phyloP scores from a whole-genome alignment of 176 grass and related monocot species.

The Otatea glauca region DNA sequence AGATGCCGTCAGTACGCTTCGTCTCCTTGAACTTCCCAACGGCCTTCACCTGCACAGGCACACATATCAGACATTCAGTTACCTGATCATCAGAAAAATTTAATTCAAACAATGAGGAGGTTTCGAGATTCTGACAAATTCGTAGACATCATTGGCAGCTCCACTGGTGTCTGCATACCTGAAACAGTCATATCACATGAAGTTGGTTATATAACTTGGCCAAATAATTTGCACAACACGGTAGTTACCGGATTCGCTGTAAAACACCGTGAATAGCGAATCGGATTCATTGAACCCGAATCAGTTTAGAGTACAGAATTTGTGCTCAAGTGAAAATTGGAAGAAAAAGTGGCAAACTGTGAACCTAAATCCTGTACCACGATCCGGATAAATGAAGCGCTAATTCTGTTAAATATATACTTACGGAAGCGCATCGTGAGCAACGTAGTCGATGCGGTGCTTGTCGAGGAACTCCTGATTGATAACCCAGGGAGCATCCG shows the following conservation, averaged over 20 bases:
- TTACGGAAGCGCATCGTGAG: conserved; percentile 78
- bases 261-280: too few species aligned
- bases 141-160: conserved; percentile 85
- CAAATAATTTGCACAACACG: neutral
- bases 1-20: conserved; percentile 82
- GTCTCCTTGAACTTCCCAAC: conserved; percentile 91
- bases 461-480: conserved; percentile 79
- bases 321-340: too few species aligned
- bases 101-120: neutral
- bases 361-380: too few species aligned
- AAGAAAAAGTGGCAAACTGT: too few species aligned
- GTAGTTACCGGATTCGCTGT: too few species aligned
- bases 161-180: conserved; percentile 93
- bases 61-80: conserved; percentile 2
- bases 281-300: too few species aligned
- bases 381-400: neutral
- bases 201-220: neutral
- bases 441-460: conserved; percentile 66
- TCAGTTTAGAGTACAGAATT: too few species aligned
- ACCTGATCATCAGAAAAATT: neutral
- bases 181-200: conserved; percentile 28
- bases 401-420: conserved; percentile 20
- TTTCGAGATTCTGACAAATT: conserved; percentile 59
- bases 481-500: conserved; percentile 73
- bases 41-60: conserved; percentile 66